A percentile compares a stretch with the other conserved stretches of the same genome.
phyloP scores from a whole-genome alignment of 2,329 filamentous ascomycete species.

The Paecilomyces sp. region DNA sequence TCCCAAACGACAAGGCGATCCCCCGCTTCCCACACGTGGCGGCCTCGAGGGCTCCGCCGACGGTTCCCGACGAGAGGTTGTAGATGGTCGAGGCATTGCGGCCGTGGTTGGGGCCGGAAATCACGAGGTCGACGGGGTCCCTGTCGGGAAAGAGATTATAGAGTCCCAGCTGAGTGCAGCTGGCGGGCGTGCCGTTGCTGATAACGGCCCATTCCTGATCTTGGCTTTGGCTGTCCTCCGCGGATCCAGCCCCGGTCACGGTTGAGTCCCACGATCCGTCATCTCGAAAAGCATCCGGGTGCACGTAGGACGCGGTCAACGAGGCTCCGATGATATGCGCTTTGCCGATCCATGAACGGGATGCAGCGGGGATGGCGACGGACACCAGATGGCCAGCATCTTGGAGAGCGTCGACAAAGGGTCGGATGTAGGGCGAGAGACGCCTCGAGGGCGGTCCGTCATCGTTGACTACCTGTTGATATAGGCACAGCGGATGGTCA shows the following conservation, averaged over 20 bases:
- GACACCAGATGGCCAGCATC: constrained; percentile 71
- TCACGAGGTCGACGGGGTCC: constrained; percentile 63
- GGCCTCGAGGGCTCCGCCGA: constrained; percentile 70
- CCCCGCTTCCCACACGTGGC: constrained; percentile 60
- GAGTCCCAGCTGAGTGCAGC: constrained; percentile 68
- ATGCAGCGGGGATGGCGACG: constrained; percentile 77
- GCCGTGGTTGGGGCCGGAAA: constrained; percentile 72
- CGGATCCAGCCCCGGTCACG: constrained; percentile 13
- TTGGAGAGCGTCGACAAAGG: constrained; percentile 61
- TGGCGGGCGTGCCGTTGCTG: constrained; percentile 68
- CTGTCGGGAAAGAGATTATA: constrained; percentile 66
- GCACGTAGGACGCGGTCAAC: constrained; percentile 73
- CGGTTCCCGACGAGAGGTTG: constrained; percentile 64
- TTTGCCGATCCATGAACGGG: constrained; percentile 94
- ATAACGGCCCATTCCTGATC: constrained; percentile 65
- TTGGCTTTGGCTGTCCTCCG: constrained; percentile 11
- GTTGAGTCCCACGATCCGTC: constrained; percentile 46
- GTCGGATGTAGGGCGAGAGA: constrained; percentile 68
- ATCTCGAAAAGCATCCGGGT: constrained; percentile 47
- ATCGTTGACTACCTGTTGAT: constrained; percentile 51
- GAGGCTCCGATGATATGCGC: constrained; percentile 86
- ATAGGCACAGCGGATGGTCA: neutral
- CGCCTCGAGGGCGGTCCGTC: constrained; percentile 67
- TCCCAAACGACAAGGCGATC: constrained; percentile 79
- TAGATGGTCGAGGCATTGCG: constrained; percentile 73